phyloP scores from a whole-genome alignment of 148 eudicot species.

The Simmondsia chinensis region DNA sequence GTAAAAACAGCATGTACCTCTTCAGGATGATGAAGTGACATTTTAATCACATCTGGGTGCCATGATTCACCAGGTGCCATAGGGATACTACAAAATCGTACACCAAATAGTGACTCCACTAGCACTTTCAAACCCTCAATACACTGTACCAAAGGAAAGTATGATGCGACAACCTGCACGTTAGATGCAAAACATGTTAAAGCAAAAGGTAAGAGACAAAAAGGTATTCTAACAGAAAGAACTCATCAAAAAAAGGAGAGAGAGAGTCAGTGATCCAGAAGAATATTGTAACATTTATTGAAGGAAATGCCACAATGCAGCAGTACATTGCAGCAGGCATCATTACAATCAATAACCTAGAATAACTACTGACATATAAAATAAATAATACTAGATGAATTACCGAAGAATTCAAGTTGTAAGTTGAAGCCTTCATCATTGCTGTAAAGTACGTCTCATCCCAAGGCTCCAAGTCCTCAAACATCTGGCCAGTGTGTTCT shows the following conservation, averaged over 20 bases:
- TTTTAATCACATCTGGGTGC: constrained; percentile 93
- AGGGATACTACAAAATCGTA: constrained; percentile 52
- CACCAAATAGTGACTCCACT: constrained; percentile 79
- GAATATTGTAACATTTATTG: too few species aligned
- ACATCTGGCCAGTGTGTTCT: constrained; percentile 36
- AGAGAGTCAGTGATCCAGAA: not conserved
- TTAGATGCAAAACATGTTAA: constrained; percentile 4
- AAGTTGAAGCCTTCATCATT: constrained; percentile 64
- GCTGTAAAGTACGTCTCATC: constrained; percentile 81
- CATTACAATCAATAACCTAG: too few species aligned
- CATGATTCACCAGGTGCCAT: constrained; percentile 91
- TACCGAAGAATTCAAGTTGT: constrained; percentile 65
- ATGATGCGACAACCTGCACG: constrained; percentile 78
- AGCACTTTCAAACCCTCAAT: constrained; percentile 84
- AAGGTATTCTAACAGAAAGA: constrained; percentile 1
- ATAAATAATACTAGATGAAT: constrained; percentile 7
- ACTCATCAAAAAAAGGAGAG: not conserved
- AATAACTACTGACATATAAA: too few species aligned
- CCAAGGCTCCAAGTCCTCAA: constrained; percentile 82
- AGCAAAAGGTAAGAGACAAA: not conserved
- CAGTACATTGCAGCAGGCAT: too few species aligned
- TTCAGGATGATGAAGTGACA: constrained; percentile 84
- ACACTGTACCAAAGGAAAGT: constrained; percentile 74
- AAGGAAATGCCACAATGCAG: too few species aligned
- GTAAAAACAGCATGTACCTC: constrained; percentile 46